Evolutionary conservation across 495 filamentous ascomycete species (phyloP).

Genomic region (Trichoderma parareesei): DNA sequence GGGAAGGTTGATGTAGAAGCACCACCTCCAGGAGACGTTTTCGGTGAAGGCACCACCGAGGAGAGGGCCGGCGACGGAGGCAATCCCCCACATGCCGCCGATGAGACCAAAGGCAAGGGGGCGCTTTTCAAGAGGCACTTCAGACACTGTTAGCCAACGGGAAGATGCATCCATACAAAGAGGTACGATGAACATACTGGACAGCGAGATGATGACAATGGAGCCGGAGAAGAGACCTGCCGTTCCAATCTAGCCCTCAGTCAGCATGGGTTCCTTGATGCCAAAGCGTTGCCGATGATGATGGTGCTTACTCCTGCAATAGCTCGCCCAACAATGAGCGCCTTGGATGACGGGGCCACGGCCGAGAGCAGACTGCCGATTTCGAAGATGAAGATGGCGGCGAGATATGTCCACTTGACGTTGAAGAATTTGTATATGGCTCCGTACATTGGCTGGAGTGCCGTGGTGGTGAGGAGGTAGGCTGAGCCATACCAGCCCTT

Average conservation of each 20-base stretch:
- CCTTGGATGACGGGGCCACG: conserved; percentile 39
- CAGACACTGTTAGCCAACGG: conserved; percentile 20
- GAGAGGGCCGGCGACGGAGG: conserved; percentile 36
- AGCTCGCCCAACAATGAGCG: conserved; percentile 47
- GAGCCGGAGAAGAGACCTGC: conserved; percentile 45
- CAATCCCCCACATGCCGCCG: conserved; percentile 77
- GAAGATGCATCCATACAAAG: not conserved
- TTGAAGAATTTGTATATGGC: conserved; percentile 46
- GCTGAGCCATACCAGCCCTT: conserved; percentile 46
- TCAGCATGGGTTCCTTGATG: not conserved
- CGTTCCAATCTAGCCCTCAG: conserved; percentile 27
- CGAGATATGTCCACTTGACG: conserved; percentile 42
- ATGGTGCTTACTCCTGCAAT: conserved; percentile 32
- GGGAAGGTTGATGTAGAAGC: conserved; percentile 54
- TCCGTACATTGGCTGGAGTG: conserved; percentile 46
- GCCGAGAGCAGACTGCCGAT: conserved; percentile 44
- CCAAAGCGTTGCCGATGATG: not conserved
- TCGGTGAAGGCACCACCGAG: conserved; percentile 43
- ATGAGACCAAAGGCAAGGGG: conserved; percentile 72
- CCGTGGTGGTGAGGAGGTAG: conserved; percentile 47
- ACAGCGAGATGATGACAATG: conserved; percentile 58
- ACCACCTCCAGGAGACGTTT: conserved; percentile 45
- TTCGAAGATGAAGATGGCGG: conserved; percentile 39
- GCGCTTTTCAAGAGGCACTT: conserved; percentile 57
- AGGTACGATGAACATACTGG: conserved; percentile 15